Base-by-base conservation (phyloP, 108 stramenopile genomes). In the Fragilaria crotonensis region DNA sequence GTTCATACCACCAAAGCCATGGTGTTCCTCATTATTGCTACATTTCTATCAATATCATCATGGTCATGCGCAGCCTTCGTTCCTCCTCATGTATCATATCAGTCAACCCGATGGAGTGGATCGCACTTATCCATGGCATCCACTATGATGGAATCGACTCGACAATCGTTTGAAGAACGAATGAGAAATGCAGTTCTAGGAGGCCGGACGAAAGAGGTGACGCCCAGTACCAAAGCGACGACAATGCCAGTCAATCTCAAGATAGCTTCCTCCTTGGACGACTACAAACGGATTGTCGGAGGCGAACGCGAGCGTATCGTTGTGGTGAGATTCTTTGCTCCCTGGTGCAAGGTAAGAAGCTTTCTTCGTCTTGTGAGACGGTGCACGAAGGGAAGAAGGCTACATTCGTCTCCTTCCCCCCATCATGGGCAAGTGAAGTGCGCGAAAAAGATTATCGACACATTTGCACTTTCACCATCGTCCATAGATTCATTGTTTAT, bases 301-400 rank as follows among this genome's bases (percentile, higher is more conserved):
- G 66, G 68, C 23, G 79, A 78, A 26, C 53, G 60, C 41, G 62
- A 66, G 22, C 46, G 44, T 14, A 68, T 84, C 48, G 74, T 84
- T 28, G 83, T 78, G 1, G 83, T 73, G 20, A 45, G 83, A 33
- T 84, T 84, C 66, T 73, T 68, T 59, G 83, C 83, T 4, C 68
- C 83, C 19, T 84, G 77, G 76, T 84, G 82, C 63, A 83, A 76
- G 73, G 80, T 81, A 75, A 67, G 80, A 36, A 29, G n/a, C n/a
- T n/a, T n/a, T n/a, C n/a, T n/a, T n/a, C n/a, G n/a, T n/a, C n/a
- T n/a, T n/a, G n/a, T n/a, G n/a, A n/a, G n/a, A n/a, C n/a, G n/a
- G n/a, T n/a, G n/a, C n/a, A n/a, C n/a, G n/a, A n/a, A n/a, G n/a
- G n/a, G n/a, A n/a, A n/a, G n/a, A n/a, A n/a, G n/a, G n/a, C n/a